Conservation (phyloP, 371 early-diverging fungal genomes). For the Mucor circinelloides region DNA sequence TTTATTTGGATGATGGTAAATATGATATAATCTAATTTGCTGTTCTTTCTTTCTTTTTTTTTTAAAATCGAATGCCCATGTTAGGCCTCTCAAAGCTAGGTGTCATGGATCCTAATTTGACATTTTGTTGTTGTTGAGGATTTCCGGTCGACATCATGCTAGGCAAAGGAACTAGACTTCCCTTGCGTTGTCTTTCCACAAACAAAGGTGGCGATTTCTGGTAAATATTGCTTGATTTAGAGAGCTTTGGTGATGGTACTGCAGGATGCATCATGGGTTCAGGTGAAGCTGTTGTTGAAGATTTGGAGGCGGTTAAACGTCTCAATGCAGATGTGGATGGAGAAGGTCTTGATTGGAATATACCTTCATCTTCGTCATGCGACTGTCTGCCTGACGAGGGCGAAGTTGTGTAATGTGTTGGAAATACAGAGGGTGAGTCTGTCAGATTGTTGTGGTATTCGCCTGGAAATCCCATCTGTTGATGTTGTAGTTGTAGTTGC, state of each 20-base stretch:
- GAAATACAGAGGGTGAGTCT: conserved; percentile 7
- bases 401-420: neutral
- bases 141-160: neutral
- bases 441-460: conserved; percentile 10
- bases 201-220: conserved; percentile 8
- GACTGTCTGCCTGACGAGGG: neutral
- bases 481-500: conserved; percentile 13
- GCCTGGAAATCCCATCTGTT: conserved; percentile 6
- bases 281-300: conserved; percentile 13
- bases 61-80: conserved; percentile 20
- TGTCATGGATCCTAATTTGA: conserved; percentile 11
- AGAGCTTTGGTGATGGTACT: conserved; percentile 18
- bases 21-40: neutral
- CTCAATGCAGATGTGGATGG: conserved; percentile 2
- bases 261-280: conserved; percentile 3
- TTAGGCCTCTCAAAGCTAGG: conserved; percentile 16
- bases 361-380: conserved; percentile 5
- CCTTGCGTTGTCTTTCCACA: conserved; percentile 20
- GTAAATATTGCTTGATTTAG: conserved; percentile 20
- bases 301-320: conserved; percentile 25
- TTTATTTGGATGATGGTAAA: neutral
- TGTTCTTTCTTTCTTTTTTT: neutral
- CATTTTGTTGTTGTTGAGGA: neutral
- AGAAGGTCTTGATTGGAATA: neutral
- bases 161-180: conserved; percentile 19